phyloP scores from a whole-genome alignment of 495 filamentous ascomycete genomes.

The Bacidia gigantensis region DNA sequence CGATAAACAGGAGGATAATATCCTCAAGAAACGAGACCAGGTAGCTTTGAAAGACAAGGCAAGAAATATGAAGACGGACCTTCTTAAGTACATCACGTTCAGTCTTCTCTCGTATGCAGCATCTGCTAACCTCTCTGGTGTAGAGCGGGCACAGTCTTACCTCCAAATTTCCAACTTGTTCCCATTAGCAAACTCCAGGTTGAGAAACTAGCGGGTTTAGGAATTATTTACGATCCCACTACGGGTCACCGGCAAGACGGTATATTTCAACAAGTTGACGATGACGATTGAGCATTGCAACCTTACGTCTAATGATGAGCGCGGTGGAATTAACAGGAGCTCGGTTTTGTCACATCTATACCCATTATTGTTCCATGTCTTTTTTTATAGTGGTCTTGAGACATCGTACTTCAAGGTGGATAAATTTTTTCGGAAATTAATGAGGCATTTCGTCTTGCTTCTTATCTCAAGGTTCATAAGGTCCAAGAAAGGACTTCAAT shows the following conservation, averaged over 20 bases:
- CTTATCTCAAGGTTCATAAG: no score
- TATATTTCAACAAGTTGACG: slow-evolving; percentile 3
- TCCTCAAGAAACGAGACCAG: slow-evolving; percentile 38
- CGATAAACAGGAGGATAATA: slow-evolving; percentile 17
- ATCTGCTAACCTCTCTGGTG: background rate
- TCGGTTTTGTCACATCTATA: background rate
- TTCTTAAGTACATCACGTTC: slow-evolving; percentile 36
- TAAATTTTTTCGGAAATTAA: no score
- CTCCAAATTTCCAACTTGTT: slow-evolving; percentile 14
- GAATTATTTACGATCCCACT: slow-evolving; percentile 11
- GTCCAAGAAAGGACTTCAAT: no score
- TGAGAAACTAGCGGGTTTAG: slow-evolving; percentile 7
- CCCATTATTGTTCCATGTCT: background rate
- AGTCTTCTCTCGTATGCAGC: background rate
- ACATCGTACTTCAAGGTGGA: no score
- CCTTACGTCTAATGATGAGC: no score
- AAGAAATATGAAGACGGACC: slow-evolving; percentile 45
- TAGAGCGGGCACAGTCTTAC: slow-evolving; percentile 12
- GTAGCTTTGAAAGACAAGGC: slow-evolving; percentile 56
- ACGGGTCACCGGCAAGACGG: slow-evolving; percentile 16
- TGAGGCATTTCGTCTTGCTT: no score
- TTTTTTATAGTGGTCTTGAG: no score
- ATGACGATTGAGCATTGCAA: background rate
- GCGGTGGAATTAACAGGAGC: no score
- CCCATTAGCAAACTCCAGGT: slow-evolving; percentile 12